A percentile compares a stretch with the other conserved stretches of the same genome.
Conservation (phyloP, 192 early-diverging fungal genomes). For the Gamsiella multidivaricata region DNA sequence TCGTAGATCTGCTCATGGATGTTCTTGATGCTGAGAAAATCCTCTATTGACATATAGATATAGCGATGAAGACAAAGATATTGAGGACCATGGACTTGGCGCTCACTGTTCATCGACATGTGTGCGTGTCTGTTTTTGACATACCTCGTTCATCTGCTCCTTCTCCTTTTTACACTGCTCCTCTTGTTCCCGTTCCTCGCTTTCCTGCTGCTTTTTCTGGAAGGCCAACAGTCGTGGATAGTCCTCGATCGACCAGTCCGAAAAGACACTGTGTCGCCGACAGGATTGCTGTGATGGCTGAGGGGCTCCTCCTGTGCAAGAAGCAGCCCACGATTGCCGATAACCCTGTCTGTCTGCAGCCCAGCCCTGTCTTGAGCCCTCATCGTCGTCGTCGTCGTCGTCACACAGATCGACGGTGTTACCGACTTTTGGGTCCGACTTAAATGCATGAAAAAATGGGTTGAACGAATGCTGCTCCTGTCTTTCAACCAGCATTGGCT, state of each 20-base stretch:
- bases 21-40: background rate
- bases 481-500: background rate
- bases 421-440: too few species aligned
- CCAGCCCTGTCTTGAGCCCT: background rate
- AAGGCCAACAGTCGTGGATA: constrained; percentile 18
- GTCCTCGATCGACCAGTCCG: constrained; percentile 34
- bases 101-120: too few species aligned
- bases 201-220: constrained; percentile 10
- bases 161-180: background rate
- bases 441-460: constrained; percentile 6
- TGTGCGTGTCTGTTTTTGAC: background rate
- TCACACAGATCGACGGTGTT: too few species aligned
- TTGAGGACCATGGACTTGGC: too few species aligned
- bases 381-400: background rate
- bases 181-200: background rate
- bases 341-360: background rate
- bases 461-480: background rate
- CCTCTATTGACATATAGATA: background rate
- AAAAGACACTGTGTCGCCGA: constrained; percentile 30
- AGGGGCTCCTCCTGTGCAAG: too few species aligned
- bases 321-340: background rate
- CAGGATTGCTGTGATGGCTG: too few species aligned
- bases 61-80: too few species aligned
- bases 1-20: constrained; percentile 5
- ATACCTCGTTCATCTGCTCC: background rate